Evolutionary conservation across 2,329 filamentous ascomycete species (phyloP), one percentile per base, ranked within the genome.

Genomic region (Neonectria ditissima): DNA sequence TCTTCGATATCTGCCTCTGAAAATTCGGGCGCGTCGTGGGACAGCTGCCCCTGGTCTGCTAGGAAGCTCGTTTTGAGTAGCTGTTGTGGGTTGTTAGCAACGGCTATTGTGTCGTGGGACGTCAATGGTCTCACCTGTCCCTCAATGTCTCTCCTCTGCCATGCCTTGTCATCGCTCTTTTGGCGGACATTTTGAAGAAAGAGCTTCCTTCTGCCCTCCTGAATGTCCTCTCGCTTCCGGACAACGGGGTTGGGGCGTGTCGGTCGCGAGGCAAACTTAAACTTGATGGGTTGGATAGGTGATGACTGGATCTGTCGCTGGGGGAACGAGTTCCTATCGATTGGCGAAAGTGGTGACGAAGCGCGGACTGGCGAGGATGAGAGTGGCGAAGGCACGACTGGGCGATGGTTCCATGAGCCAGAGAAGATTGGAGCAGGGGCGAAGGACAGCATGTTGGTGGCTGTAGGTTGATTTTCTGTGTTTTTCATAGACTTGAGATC

Each of bases 141-240:
- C 70, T 91, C 89, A 3, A 89, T 87, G 26, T 89, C 88, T 67
- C 89, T 81, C 55, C 84, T 81, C 70, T 86, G 82, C 84, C 88
- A 91, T 22, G 80, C 79, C 70, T 81, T 84, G 28, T 91, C 87
- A 44, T 91, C 87, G 3, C 83, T 80, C 43, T 86, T 84, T 70
- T 88, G 84, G 62, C 87, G 82, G 18, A 91, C 88, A 55, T 84
- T 91, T 73, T 89, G 87, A 63, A 95, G 79, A 71, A 95, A 95
- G 59, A 91, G 80, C 32, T 86, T 86, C 50, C 92, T 82, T 61
- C 92, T 81, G 57, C 85, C 82, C 74, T 92, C 89, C 59, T 89
- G 87, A 1, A 83, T 82, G 18, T 87, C 87, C 74, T 93, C 87
- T 54, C 87, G 83, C 64, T 80, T 85, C 67, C 86, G 85, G 18